These are phyloP conservation scores for Aspergillus vadensis DNA, from an alignment of 2,329 filamentous ascomycete species.

Conservation along the genomic window DNA sequence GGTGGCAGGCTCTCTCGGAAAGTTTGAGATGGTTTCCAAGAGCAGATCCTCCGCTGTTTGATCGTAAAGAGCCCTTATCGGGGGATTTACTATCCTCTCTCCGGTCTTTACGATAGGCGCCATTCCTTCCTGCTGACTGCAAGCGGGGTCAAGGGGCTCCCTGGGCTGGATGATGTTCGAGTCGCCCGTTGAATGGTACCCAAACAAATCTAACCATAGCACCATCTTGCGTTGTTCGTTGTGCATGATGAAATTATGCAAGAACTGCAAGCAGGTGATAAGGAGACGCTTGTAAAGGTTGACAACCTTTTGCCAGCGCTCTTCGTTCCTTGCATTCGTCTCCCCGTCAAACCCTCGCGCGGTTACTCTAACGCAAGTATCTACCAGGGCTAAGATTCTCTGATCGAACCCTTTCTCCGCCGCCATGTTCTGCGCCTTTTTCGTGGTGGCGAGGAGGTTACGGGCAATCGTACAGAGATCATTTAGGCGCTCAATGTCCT, in stretches of 20 bases:
- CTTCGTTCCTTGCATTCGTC: constrained; percentile 62
- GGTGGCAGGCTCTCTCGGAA: constrained; percentile 45
- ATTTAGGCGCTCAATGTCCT: constrained; percentile 65
- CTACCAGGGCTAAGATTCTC: constrained; percentile 62
- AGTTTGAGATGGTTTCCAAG: constrained; percentile 48
- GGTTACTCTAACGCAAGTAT: constrained; percentile 65
- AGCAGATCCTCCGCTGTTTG: constrained; percentile 48
- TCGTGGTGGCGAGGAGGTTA: constrained; percentile 63
- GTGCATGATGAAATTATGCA: constrained; percentile 67
- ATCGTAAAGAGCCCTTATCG: constrained; percentile 45
- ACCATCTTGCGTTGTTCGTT: constrained; percentile 67
- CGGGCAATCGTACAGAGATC: constrained; percentile 63
- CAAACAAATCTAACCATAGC: constrained; percentile 66
- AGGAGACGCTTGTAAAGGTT: constrained; percentile 67
- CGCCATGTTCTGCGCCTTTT: constrained; percentile 64
- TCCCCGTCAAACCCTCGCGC: constrained; percentile 67
- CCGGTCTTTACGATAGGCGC: constrained; percentile 47
- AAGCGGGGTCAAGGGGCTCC: constrained; percentile 43
- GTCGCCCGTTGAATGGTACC: constrained; percentile 54
- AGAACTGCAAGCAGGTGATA: constrained; percentile 66
- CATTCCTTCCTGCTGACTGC: constrained; percentile 39
- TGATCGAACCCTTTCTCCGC: constrained; percentile 62
- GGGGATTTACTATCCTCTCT: constrained; percentile 46
- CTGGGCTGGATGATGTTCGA: constrained; percentile 48
- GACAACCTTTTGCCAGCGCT: constrained; percentile 66